Percentiles rank a stretch among this genome's conserved stretches.
Conservation (phyloP, 2,329 filamentous ascomycete species). For the Colletotrichum sansevieriae region DNA sequence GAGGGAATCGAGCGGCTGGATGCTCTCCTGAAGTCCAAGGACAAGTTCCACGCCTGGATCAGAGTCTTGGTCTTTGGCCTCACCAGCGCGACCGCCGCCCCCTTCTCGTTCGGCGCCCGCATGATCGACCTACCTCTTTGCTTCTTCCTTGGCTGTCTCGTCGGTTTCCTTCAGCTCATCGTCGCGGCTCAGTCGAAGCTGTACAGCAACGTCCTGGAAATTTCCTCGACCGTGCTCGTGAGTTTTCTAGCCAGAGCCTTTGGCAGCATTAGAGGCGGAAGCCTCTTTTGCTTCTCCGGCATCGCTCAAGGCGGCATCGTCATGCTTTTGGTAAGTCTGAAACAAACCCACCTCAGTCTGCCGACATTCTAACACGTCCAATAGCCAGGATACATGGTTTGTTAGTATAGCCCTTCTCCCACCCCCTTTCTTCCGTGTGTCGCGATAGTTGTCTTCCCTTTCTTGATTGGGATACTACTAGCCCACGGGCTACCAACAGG, state of each 20-base stretch:
- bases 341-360: too few species aligned
- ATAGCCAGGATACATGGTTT: slow-evolving; percentile 71
- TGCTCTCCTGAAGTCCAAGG: slow-evolving; percentile 65
- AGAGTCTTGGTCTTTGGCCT: slow-evolving; percentile 77
- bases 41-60: slow-evolving; percentile 66
- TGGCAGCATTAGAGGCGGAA: slow-evolving; percentile 66
- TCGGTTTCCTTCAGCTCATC: slow-evolving; percentile 78
- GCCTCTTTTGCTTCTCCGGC: slow-evolving; percentile 75
- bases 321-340: slow-evolving; percentile 61
- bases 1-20: slow-evolving; percentile 68
- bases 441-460: neutral
- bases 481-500: slow-evolving; percentile 10
- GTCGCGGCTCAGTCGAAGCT: slow-evolving; percentile 77
- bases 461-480: neutral
- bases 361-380: too few species aligned
- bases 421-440: neutral
- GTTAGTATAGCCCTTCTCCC: slow-evolving; percentile 48
- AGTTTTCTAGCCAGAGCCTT: slow-evolving; percentile 74
- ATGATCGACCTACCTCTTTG: slow-evolving; percentile 79
- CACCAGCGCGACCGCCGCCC: slow-evolving; percentile 78
- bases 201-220: slow-evolving; percentile 76
- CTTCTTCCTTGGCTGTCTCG: slow-evolving; percentile 77
- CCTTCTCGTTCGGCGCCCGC: slow-evolving; percentile 80
- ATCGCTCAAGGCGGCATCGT: slow-evolving; percentile 75
- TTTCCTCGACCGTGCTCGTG: slow-evolving; percentile 71